Evolutionary conservation across 1,284 basidiomycete species (phyloP), one percentile per base, ranked within the genome.

Genomic region (Pseudozyma sp.): DNA sequence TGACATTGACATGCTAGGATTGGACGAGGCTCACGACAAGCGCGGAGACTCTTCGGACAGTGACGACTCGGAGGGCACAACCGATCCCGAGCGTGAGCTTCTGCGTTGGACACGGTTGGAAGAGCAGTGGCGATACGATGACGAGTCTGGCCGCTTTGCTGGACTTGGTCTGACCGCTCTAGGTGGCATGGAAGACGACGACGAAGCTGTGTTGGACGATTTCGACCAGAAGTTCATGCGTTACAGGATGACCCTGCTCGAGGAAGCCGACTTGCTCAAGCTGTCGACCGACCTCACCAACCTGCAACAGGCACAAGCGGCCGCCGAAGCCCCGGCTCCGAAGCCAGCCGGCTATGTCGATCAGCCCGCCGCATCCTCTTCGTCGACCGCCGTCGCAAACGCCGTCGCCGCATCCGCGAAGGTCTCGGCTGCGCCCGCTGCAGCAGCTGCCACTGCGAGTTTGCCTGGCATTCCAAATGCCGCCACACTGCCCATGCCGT

Each of bases 101-200:
- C 60, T 66, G 45, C 63, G 61, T 9, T 75, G 68, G 76, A 50
- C 64, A 4, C 49, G 59, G 17, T 34, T 78, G 17, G 74, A 76
- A 45, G 81, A 83, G 61, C 72, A 78, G 17, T 84, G 82, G 82
- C 65, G 81, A 24, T 84, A 84, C 59, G 81, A 84, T 52, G 81
- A 84, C 52, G 82, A 84, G 54, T 65, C 67, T 6, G 82, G 82
- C 7, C 71, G 78, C 16, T 84, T 78, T 58, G 82, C 82, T 7
- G 82, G 82, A 8, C 66, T 83, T 1, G 82, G 82, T 37, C 80
- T 84, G 5, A 69, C 75, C 7, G 78, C 81, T 11, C 71, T 84
- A 1, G 82, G 82, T 35, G 82, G 82, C 43, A 84, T 84, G 82
- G 82, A 84, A 46, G 81, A 82, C 29, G 82, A 84, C 33, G 81